Conservation (phyloP, 129 eudicot species). For the Flaveria sonorensis region DNA sequence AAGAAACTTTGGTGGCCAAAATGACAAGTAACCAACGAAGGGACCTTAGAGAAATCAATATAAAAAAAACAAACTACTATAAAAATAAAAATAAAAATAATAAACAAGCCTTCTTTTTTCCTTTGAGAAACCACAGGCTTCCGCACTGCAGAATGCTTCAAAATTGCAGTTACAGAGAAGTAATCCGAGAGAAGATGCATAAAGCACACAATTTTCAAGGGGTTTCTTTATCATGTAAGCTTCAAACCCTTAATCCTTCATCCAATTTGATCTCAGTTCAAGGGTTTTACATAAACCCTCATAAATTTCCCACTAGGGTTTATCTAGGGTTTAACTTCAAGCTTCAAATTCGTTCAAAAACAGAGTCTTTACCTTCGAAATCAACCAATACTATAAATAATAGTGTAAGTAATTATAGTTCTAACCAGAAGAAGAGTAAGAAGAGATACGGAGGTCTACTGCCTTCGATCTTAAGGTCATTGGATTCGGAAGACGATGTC, state of each 20-base stretch:
- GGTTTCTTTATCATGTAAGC: conserved; percentile 60
- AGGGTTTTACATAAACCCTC: conserved; percentile 41
- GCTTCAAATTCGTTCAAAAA: conserved; percentile 43
- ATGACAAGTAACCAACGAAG: background rate
- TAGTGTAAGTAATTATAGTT: conserved; percentile 22
- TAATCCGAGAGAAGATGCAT: conserved; percentile 37
- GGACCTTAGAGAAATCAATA: conserved; percentile 5
- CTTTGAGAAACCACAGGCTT: background rate
- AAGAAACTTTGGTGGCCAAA: conserved; percentile 9
- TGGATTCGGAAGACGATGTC: conserved; percentile 54
- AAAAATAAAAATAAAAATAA: background rate
- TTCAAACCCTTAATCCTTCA: conserved; percentile 46
- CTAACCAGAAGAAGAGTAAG: conserved; percentile 42
- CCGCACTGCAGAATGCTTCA: conserved; percentile 51
- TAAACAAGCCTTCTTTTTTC: background rate
- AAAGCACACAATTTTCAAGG: conserved; percentile 15
- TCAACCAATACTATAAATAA: too few relatives aligned
- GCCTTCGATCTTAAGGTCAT: conserved; percentile 53
- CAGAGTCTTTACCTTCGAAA: conserved; percentile 25
- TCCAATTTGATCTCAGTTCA: conserved; percentile 44
- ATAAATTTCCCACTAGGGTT: conserved; percentile 40
- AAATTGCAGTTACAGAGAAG: conserved; percentile 40
- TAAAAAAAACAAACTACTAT: background rate
- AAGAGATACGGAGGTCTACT: conserved; percentile 55
- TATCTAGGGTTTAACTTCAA: conserved; percentile 58